Conservation (phyloP, 2,329 filamentous ascomycete genomes). For the Lasiodiplodia sp. region DNA sequence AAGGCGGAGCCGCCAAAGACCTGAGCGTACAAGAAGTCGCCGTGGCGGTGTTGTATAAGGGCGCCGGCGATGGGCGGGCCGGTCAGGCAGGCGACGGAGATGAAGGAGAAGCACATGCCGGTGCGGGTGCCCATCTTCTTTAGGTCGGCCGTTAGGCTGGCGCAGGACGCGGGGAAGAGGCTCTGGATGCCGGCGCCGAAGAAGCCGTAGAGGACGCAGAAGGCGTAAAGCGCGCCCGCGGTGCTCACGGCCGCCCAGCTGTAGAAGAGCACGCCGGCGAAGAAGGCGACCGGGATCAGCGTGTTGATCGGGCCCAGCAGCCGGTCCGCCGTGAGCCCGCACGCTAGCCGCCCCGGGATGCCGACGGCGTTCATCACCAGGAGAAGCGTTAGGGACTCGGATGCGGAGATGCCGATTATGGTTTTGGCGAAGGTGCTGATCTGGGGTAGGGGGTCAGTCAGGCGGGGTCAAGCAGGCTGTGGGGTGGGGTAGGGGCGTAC, state of each 20-base stretch:
- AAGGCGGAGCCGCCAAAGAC: neutral
- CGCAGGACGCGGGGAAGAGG: neutral
- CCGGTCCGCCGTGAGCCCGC: neutral
- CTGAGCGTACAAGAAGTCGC: slow-evolving; percentile 7
- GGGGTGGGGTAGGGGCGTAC: slow-evolving; percentile 6
- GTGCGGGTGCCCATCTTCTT: neutral
- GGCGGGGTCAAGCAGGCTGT: neutral
- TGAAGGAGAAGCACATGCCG: neutral
- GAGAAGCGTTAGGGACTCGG: slow-evolving; percentile 58
- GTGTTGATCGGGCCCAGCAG: neutral
- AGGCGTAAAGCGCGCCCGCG: neutral
- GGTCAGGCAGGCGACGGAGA: neutral
- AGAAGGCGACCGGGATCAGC: neutral
- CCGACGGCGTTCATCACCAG: slow-evolving; percentile 61
- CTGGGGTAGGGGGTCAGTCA: neutral
- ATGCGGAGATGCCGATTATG: slow-evolving; percentile 50
- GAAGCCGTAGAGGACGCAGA: slow-evolving; percentile 3
- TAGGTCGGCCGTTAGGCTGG: neutral
- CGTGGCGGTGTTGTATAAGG: neutral
- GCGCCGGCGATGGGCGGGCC: slow-evolving; percentile 7
- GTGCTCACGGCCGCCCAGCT: neutral
- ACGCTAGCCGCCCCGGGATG: slow-evolving; percentile 56
- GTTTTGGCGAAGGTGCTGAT: slow-evolving; percentile 29
- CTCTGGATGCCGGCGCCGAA: neutral
- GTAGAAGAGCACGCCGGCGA: neutral